Evolutionary conservation across 345 rosid genomes (phyloP), one percentile per base, ranked within the genome.

Genomic region (Alliaria petiolata): DNA sequence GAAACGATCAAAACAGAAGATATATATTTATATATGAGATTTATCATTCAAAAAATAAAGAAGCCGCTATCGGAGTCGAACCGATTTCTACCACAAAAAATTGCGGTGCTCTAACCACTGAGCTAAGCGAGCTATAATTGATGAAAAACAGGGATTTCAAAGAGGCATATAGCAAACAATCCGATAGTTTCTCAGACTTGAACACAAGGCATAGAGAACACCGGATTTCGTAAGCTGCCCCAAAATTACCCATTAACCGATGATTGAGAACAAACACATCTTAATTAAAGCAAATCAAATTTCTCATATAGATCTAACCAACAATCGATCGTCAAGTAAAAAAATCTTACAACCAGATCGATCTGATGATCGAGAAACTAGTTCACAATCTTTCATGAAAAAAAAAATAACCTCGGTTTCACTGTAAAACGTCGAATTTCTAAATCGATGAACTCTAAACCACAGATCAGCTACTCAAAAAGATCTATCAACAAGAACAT

Each of bases 81-180:
- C 28, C 28, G 28, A 25, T 25, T 25, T 25, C 28, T 25, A 25
- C 28, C 28, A 25, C 28, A 25, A 25, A 25, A 25, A 2, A 4
- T 28, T 31, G 39, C n/a, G 59, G 71, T 52, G 71, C 71, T 67
- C 71, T 67, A 52, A 3, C 61, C 71, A 3, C 51, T 66, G 61
- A 66, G 71, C 71, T 52, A 52, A 49, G 69, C 69, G 10, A n/a
- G 45, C 71, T 66, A 36, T 53, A 0, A 13, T 12, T 59, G 5
- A 11, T 2, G 0, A 3, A 25, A 38, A 11, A 4, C 8, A 3
- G 20, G 0, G 0, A 42, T 9, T 2, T 25, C n/a, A n/a, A n/a
- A n/a, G n/a, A n/a, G n/a, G n/a, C 20, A 3, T 19, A 17, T 0
- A 22, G 58, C 70, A 65, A n/a, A 38, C n/a, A 65, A 38, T 36